Evolutionary conservation across 148 eudicot genomes (phyloP).

Genomic region (Rhododendron kiyosumense): DNA sequence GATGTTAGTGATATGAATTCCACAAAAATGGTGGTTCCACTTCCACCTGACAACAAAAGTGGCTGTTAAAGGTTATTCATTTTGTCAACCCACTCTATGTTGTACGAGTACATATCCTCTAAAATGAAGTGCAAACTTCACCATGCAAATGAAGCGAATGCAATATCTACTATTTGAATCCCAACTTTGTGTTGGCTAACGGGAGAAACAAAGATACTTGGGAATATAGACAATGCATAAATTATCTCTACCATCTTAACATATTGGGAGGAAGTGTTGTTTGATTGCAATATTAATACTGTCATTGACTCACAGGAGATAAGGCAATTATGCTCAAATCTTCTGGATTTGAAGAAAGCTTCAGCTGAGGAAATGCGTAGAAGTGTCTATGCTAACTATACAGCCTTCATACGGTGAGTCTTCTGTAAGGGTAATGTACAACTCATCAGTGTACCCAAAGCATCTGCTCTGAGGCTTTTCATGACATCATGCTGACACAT

Average conservation of each 20-base stretch:
- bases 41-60: not conserved
- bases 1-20: not conserved
- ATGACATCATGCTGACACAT: not conserved
- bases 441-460: not conserved
- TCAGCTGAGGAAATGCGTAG: slow-evolving; percentile 98
- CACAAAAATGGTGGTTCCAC: not conserved
- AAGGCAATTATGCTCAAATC: slow-evolving; percentile 78
- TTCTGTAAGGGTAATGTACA: not conserved
- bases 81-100: not conserved
- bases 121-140: not conserved
- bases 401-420: slow-evolving; percentile 90
- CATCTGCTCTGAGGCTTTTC: not conserved
- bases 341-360: slow-evolving; percentile 85
- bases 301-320: slow-evolving; percentile 55
- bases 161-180: not conserved
- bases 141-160: not conserved
- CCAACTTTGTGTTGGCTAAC: not conserved
- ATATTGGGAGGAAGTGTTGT: not conserved
- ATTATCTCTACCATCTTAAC: not conserved
- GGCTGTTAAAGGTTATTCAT: not conserved
- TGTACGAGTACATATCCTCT: not conserved
- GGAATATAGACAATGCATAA: not conserved
- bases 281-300: not conserved
- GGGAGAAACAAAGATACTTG: not conserved
- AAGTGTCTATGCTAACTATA: slow-evolving; percentile 93